These are phyloP conservation scores for Pulveroboletus ravenelii DNA, from an alignment of 768 basidiomycete species.

Conservation along the genomic window DNA sequence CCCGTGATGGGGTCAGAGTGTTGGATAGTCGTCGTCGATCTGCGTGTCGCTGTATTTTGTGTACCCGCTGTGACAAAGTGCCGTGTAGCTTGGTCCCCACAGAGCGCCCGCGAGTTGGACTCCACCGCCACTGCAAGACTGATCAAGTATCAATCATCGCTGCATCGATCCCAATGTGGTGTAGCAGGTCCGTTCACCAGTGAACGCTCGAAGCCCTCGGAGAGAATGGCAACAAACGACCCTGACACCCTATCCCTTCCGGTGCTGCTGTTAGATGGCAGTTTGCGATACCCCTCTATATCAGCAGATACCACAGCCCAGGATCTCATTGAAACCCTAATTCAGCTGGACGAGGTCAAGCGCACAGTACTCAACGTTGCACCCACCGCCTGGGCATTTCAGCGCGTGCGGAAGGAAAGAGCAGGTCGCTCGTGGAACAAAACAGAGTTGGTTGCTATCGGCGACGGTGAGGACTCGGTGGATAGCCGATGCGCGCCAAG, in stretches of 20 bases:
- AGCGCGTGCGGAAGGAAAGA: slow-evolving; percentile 54
- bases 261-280: slow-evolving; percentile 51
- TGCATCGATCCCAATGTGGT: slow-evolving; percentile 1
- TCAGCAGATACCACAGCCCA: slow-evolving; percentile 48
- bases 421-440: slow-evolving; percentile 68
- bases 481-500: not conserved
- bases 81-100: not conserved
- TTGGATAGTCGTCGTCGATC: slow-evolving; percentile 3
- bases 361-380: slow-evolving; percentile 52
- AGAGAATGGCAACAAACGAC: slow-evolving; percentile 28
- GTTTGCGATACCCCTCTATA: slow-evolving; percentile 61
- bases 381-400: slow-evolving; percentile 65
- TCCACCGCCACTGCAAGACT: not conserved
- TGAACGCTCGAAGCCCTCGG: not conserved
- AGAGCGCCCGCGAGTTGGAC: not conserved
- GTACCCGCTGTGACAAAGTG: not conserved
- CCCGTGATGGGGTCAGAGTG: slow-evolving; percentile 9
- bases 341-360: slow-evolving; percentile 44
- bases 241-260: slow-evolving; percentile 48
- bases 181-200: not conserved
- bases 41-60: slow-evolving; percentile 9
- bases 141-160: not conserved
- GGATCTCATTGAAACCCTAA: slow-evolving; percentile 54
- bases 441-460: slow-evolving; percentile 58
- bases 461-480: slow-evolving; percentile 47